A percentile compares a stretch with the other conserved stretches of the same genome.
These are phyloP conservation scores for Skeletonema grethae DNA, from an alignment of 108 stramenopile genomes.

Conservation along the genomic window DNA sequence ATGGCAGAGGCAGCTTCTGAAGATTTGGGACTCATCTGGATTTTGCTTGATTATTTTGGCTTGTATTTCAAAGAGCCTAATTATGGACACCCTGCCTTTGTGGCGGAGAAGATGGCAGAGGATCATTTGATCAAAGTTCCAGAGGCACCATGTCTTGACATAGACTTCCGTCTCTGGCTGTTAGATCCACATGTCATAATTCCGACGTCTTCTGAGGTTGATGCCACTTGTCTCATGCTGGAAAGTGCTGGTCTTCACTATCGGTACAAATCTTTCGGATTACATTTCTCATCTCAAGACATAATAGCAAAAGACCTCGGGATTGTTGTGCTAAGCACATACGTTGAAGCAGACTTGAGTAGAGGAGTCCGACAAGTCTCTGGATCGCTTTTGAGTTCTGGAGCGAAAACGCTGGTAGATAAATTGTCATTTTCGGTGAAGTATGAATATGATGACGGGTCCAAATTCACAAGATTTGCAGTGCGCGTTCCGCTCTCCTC, in stretches of 20 bases:
- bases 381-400: constrained; percentile 37
- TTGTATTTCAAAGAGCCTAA: constrained; percentile 62
- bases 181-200: constrained; percentile 46
- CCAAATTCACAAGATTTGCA: constrained; percentile 55
- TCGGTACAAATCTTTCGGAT: constrained; percentile 68
- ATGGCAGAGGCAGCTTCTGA: constrained; percentile 48
- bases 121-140: not conserved
- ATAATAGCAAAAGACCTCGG: constrained; percentile 62
- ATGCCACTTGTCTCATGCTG: constrained; percentile 52
- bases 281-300: constrained; percentile 71
- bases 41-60: constrained; percentile 77
- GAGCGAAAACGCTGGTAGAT: constrained; percentile 62
- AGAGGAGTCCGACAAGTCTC: constrained; percentile 49
- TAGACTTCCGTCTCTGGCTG: constrained; percentile 86
- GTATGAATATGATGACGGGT: constrained; percentile 57
- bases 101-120: constrained; percentile 49
- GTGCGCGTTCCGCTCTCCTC: constrained; percentile 58
- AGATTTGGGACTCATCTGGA: constrained; percentile 71
- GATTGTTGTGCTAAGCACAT: constrained; percentile 48
- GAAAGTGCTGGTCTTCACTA: constrained; percentile 77
- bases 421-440: constrained; percentile 73
- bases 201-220: constrained; percentile 50
- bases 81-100: constrained; percentile 74
- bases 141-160: constrained; percentile 41
- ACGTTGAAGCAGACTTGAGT: constrained; percentile 19